Evolutionary conservation across 164 flowering plant genomes (phyloP), one percentile per base, ranked within the genome.

Genomic region (Malania oleifera): DNA sequence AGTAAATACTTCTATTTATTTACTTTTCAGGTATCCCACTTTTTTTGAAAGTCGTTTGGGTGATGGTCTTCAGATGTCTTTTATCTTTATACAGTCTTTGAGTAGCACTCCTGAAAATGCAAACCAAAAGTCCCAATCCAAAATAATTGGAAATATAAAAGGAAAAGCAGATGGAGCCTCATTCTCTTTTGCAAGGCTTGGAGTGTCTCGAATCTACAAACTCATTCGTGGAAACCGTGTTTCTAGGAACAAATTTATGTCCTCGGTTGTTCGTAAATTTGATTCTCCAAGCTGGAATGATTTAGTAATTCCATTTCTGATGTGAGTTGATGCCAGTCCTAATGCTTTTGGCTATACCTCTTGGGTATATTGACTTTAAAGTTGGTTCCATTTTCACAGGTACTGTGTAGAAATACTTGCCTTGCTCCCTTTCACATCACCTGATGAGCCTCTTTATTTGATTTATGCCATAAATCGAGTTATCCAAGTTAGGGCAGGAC

Each of bases 31-130:
- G 91, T 85, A 95, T 70, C 99, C 96, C 56, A 73, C 95, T 17
- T 91, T 95, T 61, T 88, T 86, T 59, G 99, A 95, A 67, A 95
- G 91, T 69, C 95, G 99, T 35, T 73, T 95, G 62, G 97, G 99
- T 24, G 99, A 95, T 82, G 99, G 99, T 49, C 95, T 95, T 67
- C 99, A 91, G 68, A 75, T 82, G 83, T 95, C 99, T 51, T 95
- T 88, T 72, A 53, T 41, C 38, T 95, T 95, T 71, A 83, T 91
- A 37, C 86, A 78, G 60, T 77, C 87, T 34, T 69, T 85, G 56
- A 60, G 50, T 57, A 56, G 40, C 1, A 56, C 63, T 35, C 38
- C 57, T 68, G 82, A 68, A 46, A 52, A 65, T 61, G 52, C 64
- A n/a, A 75, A 77, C 61, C 63, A 65, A 23, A 80, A 72, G 54